Evolutionary conservation across 441 rosid species (phyloP), one percentile per base, ranked within the genome.

Genomic region (Croton setiger): DNA sequence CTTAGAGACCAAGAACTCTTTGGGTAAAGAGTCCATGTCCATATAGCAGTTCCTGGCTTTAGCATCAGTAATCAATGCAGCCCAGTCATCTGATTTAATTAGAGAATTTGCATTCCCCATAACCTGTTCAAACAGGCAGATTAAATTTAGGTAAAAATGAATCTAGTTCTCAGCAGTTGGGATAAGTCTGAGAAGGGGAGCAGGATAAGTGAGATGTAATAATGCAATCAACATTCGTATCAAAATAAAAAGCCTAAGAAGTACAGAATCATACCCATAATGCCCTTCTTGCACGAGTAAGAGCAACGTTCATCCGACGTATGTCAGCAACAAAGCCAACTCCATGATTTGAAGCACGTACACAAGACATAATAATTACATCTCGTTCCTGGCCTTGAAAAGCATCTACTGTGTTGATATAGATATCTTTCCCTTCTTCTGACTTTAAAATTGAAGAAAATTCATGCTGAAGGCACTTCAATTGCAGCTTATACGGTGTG

Each of bases 341-440:
- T 70, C 99, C 97, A 35, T 89, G 97, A 75, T 58, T 78, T 15
- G 98, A 96, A 72, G 99, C 99, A 76, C 99, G 97, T 37, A 96
- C 99, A 76, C 99, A 96, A 10, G 99, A 96, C 99, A 96, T 96
- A 72, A 96, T 96, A 71, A 96, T 92, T 59, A 92, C 96, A 82
- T 96, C 99, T 63, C 99, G 98, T 73, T 96, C 99, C 83, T 96
- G 99, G 48, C 99, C 99, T 81, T 96, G 99, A 87, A 96, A 96
- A 66, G 99, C 99, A 75, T 96, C 99, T 18, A 96, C 98, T 11
- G 99, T 96, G 72, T 96, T 96, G 48, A 96, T 96, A 76, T 96
- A 96, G 14, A 96, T 71, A 79, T 91, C 98, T 74, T 91, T 92
- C 81, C 97, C 86, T 68, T 92, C 99, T 71, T 96, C 99, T 45